Evolutionary conservation across 164 flowering plant genomes (phyloP).

Genomic region (Vitis cinerea): DNA sequence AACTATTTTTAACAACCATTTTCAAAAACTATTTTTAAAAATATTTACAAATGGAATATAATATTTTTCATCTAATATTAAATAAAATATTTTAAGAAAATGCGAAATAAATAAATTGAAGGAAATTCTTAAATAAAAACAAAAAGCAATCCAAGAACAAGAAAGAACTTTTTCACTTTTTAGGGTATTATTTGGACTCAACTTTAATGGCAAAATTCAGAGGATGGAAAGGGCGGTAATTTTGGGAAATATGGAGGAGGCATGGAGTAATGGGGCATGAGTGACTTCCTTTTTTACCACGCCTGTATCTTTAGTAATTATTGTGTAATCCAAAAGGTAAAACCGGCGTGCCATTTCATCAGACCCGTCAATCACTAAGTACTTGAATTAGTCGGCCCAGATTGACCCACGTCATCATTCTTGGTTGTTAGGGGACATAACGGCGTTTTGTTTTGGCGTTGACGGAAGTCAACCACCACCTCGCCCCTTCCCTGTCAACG

Average conservation of each 20-base stretch:
- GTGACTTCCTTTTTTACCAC: slow-evolving; percentile 21
- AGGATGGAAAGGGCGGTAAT: too few relatives aligned
- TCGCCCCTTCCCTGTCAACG: slow-evolving; percentile 8
- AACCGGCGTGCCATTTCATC: slow-evolving; percentile 11
- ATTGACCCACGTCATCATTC: slow-evolving; percentile 11
- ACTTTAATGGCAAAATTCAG: too few relatives aligned
- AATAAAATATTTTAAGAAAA: too few relatives aligned
- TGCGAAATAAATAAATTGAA: too few relatives aligned
- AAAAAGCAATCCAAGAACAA: too few relatives aligned
- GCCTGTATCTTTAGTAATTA: slow-evolving; percentile 22
- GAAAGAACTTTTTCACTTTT: too few relatives aligned
- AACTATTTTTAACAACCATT: too few relatives aligned
- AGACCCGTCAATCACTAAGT: slow-evolving; percentile 11
- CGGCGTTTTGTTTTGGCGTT: slow-evolving; percentile 15
- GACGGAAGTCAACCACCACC: slow-evolving; percentile 11
- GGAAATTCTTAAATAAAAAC: too few relatives aligned
- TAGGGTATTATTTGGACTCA: too few relatives aligned
- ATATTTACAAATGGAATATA: too few relatives aligned
- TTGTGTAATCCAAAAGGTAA: slow-evolving; percentile 3
- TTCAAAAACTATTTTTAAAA: too few relatives aligned
- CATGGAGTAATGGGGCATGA: slow-evolving; percentile 4
- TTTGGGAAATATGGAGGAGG: background rate
- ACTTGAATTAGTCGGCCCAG: background rate
- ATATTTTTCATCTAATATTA: too few relatives aligned
- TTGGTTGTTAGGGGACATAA: slow-evolving; percentile 16